Percentiles rank a stretch among this genome's conserved stretches.
These are phyloP conservation scores for Termitomyces sp. DNA, from an alignment of 768 basidiomycete species.

Conservation along the genomic window DNA sequence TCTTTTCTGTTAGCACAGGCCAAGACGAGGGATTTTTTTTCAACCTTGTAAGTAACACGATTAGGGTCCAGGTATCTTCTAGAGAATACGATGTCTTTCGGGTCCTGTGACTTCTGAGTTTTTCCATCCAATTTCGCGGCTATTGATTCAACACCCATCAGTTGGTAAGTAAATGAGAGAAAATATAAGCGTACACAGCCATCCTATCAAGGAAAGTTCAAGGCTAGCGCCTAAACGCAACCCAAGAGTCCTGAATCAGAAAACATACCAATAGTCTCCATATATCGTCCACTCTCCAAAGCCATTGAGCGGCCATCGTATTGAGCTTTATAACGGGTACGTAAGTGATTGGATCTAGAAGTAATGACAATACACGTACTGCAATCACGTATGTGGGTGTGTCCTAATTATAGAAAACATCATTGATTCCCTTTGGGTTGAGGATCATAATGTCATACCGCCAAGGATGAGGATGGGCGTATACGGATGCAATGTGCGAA, in stretches of 20 bases:
- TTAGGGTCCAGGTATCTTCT: constrained; percentile 80
- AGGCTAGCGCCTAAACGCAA: background rate
- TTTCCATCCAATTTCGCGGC: constrained; percentile 38
- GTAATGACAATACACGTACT: constrained; percentile 28
- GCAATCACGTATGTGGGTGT: constrained; percentile 80
- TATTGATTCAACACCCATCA: constrained; percentile 13
- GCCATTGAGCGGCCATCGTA: constrained; percentile 74
- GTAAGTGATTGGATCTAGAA: background rate
- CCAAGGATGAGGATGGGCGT: constrained; percentile 85
- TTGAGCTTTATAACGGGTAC: constrained; percentile 33
- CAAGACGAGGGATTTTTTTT: constrained; percentile 1
- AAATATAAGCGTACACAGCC: constrained; percentile 47
- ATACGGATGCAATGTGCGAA: constrained; percentile 65
- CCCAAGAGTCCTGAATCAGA: background rate
- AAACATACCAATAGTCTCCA: constrained; percentile 80
- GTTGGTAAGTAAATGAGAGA: background rate
- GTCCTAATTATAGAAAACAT: constrained; percentile 33
- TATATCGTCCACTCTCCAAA: constrained; percentile 81
- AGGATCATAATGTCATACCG: constrained; percentile 27
- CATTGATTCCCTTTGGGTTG: background rate
- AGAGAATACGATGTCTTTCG: constrained; percentile 51
- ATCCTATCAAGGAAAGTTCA: constrained; percentile 30
- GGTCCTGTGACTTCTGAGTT: background rate
- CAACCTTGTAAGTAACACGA: constrained; percentile 66
- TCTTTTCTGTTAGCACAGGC: background rate